Base-by-base conservation (phyloP, 2,329 filamentous ascomycete genomes). In the Elsinoe arachidis region DNA sequence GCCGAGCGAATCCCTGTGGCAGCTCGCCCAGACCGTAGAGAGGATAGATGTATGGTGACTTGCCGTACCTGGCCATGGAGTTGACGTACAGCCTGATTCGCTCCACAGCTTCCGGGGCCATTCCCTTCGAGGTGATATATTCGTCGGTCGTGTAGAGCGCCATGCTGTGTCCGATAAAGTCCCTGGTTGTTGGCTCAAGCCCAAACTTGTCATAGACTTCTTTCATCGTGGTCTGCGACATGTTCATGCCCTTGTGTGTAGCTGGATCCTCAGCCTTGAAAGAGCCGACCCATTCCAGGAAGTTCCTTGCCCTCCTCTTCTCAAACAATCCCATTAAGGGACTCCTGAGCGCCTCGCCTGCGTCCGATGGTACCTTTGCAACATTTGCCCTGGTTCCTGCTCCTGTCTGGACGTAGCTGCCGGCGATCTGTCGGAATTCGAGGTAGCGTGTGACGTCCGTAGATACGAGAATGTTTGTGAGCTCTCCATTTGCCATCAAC, bases 121-220 rank as follows among this genome's bases (percentile, higher is more conserved):
- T 78, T 63, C 91, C 91, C 52, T 79, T 76, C 62, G 80, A 73
- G 63, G 80, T 83, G 69, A 95, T 85, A 76, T 99, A 96, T 60
- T 86, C 84, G 71, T 97, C 92, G 59, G 88, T 90, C 58, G 87
- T 84, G 78, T 91, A 97, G 52, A 99, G 84, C 59, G 93, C 93
- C 93, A 99, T 99, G 67, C 92, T 90, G 75, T 99, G 93, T 63
- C 93, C 93, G 67, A 97, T 88, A 71, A 99, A 99, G 75, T 99
- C 93, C 67, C 88, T 86, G 64, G 93, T 99, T 59, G 83, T 80
- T 19, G 86, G 70, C 77, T 99, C 93, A 61, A 99, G 86, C 59
- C 90, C 88, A 66, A 96, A 99, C 74, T 97, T 96, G 77, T 97
- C 91, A 70, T 95, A 99, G 37, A 99, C 88, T n/a, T 96, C 92